Conservation (phyloP, 2,329 filamentous ascomycete genomes). For the Elsinoe necatrix region DNA sequence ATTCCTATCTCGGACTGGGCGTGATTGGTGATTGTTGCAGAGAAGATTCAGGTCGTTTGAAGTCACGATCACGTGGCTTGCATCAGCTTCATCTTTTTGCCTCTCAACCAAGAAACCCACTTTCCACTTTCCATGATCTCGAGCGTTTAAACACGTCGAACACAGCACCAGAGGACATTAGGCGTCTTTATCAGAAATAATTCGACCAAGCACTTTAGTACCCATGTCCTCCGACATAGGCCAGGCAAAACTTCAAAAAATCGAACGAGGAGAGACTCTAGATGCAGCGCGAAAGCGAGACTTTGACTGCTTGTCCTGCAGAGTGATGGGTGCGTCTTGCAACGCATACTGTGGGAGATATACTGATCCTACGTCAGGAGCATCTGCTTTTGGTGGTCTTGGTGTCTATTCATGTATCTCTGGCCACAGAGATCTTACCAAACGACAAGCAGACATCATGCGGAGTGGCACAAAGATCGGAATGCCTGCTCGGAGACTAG, state of each 20-base stretch:
- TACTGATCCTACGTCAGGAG: slow-evolving; percentile 27
- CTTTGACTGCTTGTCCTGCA: slow-evolving; percentile 28
- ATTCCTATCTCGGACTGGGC: too few relatives aligned
- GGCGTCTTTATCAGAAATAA: too few relatives aligned
- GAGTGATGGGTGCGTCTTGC: slow-evolving; percentile 26
- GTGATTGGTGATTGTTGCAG: too few relatives aligned
- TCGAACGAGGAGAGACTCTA: not conserved
- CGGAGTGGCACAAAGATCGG: slow-evolving; percentile 36
- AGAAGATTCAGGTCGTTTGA: not conserved
- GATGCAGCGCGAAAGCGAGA: slow-evolving; percentile 15
- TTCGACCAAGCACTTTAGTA: too few relatives aligned
- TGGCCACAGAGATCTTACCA: slow-evolving; percentile 37
- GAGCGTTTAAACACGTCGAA: not conserved
- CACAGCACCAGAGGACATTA: too few relatives aligned
- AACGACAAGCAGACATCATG: slow-evolving; percentile 34
- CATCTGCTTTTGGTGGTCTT: slow-evolving; percentile 38
- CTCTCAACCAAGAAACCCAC: not conserved
- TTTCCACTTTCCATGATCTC: too few relatives aligned
- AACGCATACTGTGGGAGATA: not conserved
- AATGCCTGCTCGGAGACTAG: slow-evolving; percentile 33
- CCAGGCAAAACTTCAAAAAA: slow-evolving; percentile 4
- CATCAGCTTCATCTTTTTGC: not conserved
- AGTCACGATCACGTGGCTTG: not conserved
- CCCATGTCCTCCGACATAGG: slow-evolving; percentile 7
- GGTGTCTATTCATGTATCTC: slow-evolving; percentile 40